Evolutionary conservation across 208 protist genomes (phyloP).

Genomic region (Wallacemonas sp.): DNA sequence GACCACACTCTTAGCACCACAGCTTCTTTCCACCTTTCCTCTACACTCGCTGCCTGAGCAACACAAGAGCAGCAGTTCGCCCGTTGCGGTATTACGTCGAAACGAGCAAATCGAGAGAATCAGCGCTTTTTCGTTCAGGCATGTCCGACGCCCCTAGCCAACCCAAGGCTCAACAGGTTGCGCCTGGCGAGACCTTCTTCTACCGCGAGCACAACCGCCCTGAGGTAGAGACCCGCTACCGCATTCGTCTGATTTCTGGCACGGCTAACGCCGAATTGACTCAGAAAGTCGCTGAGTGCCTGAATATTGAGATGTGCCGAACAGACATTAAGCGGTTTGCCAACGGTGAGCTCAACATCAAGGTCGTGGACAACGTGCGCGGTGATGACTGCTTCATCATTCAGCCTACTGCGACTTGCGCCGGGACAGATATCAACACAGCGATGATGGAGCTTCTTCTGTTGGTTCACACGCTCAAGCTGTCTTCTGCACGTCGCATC

Average conservation of each 20-base stretch:
- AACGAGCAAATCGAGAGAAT: too few species aligned
- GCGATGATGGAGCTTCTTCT: constrained; percentile 91
- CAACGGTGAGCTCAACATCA: constrained; percentile 92
- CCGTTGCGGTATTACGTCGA: too few species aligned
- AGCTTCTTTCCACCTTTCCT: too few species aligned
- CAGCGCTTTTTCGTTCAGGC: constrained; percentile 16
- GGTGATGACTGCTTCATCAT: constrained; percentile 97
- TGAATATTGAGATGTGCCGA: constrained; percentile 74
- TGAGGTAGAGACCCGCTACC: constrained; percentile 82
- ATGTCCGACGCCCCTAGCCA: constrained; percentile 5
- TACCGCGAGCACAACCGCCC: constrained; percentile 72
- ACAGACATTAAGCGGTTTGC: constrained; percentile 88
- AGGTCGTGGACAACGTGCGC: constrained; percentile 94
- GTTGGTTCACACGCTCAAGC: constrained; percentile 87
- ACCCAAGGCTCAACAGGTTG: constrained; percentile 55
- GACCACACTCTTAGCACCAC: too few species aligned
- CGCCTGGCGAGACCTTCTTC: constrained; percentile 80
- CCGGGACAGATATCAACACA: constrained; percentile 79
- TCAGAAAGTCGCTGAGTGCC: constrained; percentile 74
- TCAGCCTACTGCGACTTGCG: constrained; percentile 83
- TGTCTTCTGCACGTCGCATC: constrained; percentile 92
- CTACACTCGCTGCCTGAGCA: too few species aligned
- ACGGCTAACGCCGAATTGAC: constrained; percentile 80
- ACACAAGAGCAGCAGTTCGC: too few species aligned
- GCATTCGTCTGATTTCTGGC: constrained; percentile 85